phyloP scores from a whole-genome alignment of 2,329 filamentous ascomycete species.

The Fusarium zealandicum region DNA sequence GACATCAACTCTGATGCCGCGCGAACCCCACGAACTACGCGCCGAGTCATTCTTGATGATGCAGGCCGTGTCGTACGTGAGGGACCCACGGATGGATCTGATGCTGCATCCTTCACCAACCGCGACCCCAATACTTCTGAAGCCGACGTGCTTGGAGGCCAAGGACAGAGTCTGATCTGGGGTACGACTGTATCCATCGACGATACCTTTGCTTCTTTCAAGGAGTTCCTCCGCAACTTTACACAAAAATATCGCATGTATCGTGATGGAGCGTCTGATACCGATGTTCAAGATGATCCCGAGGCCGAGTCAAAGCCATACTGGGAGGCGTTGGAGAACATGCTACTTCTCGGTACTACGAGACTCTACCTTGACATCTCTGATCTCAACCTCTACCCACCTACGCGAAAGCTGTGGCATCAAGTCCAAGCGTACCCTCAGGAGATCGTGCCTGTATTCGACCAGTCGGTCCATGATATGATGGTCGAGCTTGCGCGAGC shows the following conservation, averaged over 20 bases:
- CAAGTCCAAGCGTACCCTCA: slow-evolving; percentile 93
- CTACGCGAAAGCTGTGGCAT: slow-evolving; percentile 93
- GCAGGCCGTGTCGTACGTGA: slow-evolving; percentile 65
- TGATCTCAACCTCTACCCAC: slow-evolving; percentile 91
- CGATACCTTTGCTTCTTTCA: slow-evolving; percentile 86
- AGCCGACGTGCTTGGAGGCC: slow-evolving; percentile 84
- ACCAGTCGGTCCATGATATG: slow-evolving; percentile 89
- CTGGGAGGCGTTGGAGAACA: slow-evolving; percentile 83
- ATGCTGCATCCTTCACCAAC: slow-evolving; percentile 67
- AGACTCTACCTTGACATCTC: slow-evolving; percentile 87
- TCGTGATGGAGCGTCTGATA: slow-evolving; percentile 81
- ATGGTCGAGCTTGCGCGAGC: slow-evolving; percentile 89
- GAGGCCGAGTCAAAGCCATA: slow-evolving; percentile 83
- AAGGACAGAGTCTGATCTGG: slow-evolving; percentile 87
- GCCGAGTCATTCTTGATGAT: slow-evolving; percentile 67
- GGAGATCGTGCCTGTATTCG: slow-evolving; percentile 96
- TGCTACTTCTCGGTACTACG: slow-evolving; percentile 85
- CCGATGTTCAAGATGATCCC: slow-evolving; percentile 73
- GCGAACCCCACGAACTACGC: slow-evolving; percentile 58
- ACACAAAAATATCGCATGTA: slow-evolving; percentile 94
- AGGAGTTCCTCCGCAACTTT: slow-evolving; percentile 91
- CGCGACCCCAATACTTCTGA: slow-evolving; percentile 87
- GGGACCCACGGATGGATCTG: slow-evolving; percentile 59
- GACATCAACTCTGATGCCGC: slow-evolving; percentile 86
- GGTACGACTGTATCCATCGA: slow-evolving; percentile 95